phyloP scores from a whole-genome alignment of 331 rosid species.

The Malus hybrid region DNA sequence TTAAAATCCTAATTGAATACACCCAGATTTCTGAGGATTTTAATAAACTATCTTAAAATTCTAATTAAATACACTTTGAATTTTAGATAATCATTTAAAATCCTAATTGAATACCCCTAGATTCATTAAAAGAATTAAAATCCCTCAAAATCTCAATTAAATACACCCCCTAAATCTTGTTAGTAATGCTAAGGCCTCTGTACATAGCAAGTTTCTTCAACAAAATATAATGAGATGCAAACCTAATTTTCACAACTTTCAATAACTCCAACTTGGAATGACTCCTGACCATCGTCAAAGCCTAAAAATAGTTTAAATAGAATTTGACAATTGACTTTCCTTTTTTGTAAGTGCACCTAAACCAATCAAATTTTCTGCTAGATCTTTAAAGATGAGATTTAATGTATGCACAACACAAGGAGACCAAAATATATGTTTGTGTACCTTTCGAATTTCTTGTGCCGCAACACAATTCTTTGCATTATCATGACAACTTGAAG shows the following conservation, averaged over 20 bases:
- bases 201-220: background rate
- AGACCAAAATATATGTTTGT: constrained; percentile 1
- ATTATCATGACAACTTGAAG: too few species aligned
- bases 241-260: background rate
- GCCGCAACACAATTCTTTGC: too few species aligned
- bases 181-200: background rate
- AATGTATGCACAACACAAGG: constrained; percentile 11
- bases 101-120: too few species aligned
- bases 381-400: constrained; percentile 3
- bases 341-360: background rate
- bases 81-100: too few species aligned
- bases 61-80: too few species aligned
- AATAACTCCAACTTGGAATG: background rate
- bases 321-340: background rate
- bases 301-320: background rate
- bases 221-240: background rate
- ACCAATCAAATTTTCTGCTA: background rate
- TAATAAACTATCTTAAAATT: too few species aligned
- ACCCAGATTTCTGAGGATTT: too few species aligned
- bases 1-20: too few species aligned
- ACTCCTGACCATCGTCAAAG: background rate
- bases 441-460: too few species aligned
- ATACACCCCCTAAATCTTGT: background rate
- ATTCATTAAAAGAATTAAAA: too few species aligned
- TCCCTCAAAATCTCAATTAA: too few species aligned